phyloP scores from a whole-genome alignment of 495 filamentous ascomycete species.

The Cairneyella variabilis region DNA sequence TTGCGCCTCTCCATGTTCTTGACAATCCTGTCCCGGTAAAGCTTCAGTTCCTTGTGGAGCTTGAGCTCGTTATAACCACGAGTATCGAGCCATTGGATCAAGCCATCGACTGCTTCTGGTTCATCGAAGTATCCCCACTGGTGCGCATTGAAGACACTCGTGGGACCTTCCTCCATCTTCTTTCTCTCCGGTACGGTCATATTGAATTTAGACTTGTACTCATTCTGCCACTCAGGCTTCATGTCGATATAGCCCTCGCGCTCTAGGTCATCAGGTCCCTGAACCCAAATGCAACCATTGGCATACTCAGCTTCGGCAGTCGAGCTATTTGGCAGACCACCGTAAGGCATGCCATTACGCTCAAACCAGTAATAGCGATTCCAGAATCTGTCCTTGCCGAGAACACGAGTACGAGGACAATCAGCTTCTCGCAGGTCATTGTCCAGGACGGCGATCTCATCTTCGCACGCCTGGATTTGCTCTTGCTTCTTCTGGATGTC shows the following conservation, averaged over 20 bases:
- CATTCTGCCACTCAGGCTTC: slow-evolving; percentile 56
- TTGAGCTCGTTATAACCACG: slow-evolving; percentile 80
- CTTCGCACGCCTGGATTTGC: slow-evolving; percentile 73
- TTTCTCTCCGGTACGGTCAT: slow-evolving; percentile 84
- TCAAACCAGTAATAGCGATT: slow-evolving; percentile 99
- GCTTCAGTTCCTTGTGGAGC: slow-evolving; percentile 76
- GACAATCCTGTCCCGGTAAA: slow-evolving; percentile 72
- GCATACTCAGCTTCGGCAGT: slow-evolving; percentile 84
- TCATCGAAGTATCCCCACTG: slow-evolving; percentile 93
- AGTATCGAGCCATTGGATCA: slow-evolving; percentile 84
- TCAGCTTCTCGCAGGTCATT: slow-evolving; percentile 91
- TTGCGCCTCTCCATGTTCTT: slow-evolving; percentile 76
- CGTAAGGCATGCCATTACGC: slow-evolving; percentile 96
- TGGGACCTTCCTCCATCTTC: slow-evolving; percentile 78
- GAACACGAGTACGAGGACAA: slow-evolving; percentile 80
- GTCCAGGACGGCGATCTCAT: slow-evolving; percentile 77
- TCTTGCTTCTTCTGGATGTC: slow-evolving; percentile 84
- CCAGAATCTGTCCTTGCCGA: slow-evolving; percentile 94
- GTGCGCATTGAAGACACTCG: slow-evolving; percentile 67
- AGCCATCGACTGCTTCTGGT: slow-evolving; percentile 65
- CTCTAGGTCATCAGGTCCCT: slow-evolving; percentile 90
- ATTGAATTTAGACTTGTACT: slow-evolving; percentile 62
- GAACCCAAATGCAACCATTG: slow-evolving; percentile 93
- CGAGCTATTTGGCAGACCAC: slow-evolving; percentile 80
- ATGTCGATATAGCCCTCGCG: slow-evolving; percentile 77